These are phyloP conservation scores for Jasminum sambac DNA, from an alignment of 257 asterid species.

Conservation along the genomic window DNA sequence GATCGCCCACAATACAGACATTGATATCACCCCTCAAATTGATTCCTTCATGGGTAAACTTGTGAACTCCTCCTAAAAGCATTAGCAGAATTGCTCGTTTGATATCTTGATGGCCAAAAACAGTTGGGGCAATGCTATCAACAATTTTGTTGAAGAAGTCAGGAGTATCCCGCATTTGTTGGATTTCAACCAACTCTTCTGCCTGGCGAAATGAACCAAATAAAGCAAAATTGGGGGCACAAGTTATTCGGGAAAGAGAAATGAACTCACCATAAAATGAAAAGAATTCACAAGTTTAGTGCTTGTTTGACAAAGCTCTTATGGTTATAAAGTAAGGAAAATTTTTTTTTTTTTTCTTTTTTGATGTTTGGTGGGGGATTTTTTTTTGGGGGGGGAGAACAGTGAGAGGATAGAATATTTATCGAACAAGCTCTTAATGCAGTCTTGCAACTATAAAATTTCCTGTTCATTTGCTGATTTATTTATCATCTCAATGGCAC, in stretches of 20 bases:
- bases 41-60: slow-evolving; percentile 95
- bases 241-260: background rate
- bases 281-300: background rate
- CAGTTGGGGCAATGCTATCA: slow-evolving; percentile 89
- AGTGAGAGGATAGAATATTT: too few species aligned
- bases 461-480: too few species aligned
- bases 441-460: too few species aligned
- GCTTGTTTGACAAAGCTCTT: too few species aligned
- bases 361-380: too few species aligned
- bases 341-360: too few species aligned
- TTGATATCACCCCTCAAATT: slow-evolving; percentile 96
- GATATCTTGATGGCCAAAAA: slow-evolving; percentile 93
- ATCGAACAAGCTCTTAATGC: too few species aligned
- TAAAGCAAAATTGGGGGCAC: slow-evolving; percentile 12
- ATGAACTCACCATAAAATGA: background rate
- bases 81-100: slow-evolving; percentile 93
- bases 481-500: background rate
- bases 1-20: slow-evolving; percentile 98
- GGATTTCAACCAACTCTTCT: slow-evolving; percentile 74
- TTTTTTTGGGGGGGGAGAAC: too few species aligned
- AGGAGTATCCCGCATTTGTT: slow-evolving; percentile 65
- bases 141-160: slow-evolving; percentile 96
- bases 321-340: too few species aligned
- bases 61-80: slow-evolving; percentile 98
- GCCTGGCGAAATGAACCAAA: slow-evolving; percentile 45